Percentiles rank a stretch among this genome's conserved stretches.
phyloP scores from a whole-genome alignment of 2,329 filamentous ascomycete genomes.

The Beauveria asiatica region DNA sequence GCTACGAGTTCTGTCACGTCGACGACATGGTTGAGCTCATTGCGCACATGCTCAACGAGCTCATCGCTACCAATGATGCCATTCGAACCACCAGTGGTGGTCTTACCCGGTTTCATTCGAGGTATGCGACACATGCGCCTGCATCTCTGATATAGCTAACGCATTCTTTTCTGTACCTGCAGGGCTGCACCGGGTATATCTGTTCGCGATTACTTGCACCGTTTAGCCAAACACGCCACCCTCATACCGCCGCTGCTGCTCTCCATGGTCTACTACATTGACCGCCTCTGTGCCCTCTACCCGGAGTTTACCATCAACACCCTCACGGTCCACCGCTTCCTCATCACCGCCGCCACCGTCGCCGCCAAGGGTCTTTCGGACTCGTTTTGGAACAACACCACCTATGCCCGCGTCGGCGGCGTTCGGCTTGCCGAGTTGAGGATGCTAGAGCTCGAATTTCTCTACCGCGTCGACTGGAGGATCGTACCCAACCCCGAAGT shows the following conservation, averaged over 20 bases:
- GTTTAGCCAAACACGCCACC: conserved; percentile 87
- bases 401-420: conserved; percentile 88
- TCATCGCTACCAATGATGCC: conserved; percentile 91
- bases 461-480: conserved; percentile 88
- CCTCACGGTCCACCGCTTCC: conserved; percentile 90
- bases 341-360: conserved; percentile 92
- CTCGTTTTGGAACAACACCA: conserved; percentile 96
- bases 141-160: background rate
- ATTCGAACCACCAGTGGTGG: conserved; percentile 65
- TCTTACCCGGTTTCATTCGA: conserved; percentile 89
- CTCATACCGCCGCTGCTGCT: conserved; percentile 88
- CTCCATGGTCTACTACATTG: conserved; percentile 98
- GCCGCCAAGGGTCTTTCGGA: conserved; percentile 94
- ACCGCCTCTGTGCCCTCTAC: conserved; percentile 85
- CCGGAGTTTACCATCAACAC: conserved; percentile 94
- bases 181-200: conserved; percentile 78
- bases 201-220: conserved; percentile 85
- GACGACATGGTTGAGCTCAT: conserved; percentile 87
- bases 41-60: conserved; percentile 88
- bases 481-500: conserved; percentile 95
- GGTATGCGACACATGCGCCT: conserved; percentile 40
- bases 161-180: conserved; percentile 1
- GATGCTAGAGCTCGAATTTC: conserved; percentile 83
- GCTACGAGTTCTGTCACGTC: conserved; percentile 73
- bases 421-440: conserved; percentile 86